Evolutionary conservation across 805 yeast species (phyloP).

Genomic region (Starmerella sirachaensis): DNA sequence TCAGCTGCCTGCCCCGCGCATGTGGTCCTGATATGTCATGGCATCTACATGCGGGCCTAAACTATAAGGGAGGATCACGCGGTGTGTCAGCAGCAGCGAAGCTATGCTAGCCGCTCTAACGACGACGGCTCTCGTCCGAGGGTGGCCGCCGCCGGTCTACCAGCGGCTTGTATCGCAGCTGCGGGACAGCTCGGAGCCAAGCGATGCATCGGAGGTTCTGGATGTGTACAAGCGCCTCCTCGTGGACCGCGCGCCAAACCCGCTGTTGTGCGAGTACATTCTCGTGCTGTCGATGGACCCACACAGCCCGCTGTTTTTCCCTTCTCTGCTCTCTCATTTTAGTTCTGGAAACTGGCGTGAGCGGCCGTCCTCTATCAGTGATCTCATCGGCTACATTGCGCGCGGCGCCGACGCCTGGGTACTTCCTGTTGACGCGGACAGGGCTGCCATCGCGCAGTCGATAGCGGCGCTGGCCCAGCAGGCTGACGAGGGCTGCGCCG

Average conservation of each 20-base stretch:
- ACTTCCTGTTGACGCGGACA: conserved; percentile 5
- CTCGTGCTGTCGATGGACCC: conserved; percentile 20
- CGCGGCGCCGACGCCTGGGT: conserved; percentile 13
- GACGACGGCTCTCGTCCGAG: conserved; percentile 20
- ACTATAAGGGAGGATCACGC: no score
- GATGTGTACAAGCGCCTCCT: conserved; percentile 6
- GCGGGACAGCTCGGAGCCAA: conserved; percentile 20
- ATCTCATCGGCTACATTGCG: conserved; percentile 17
- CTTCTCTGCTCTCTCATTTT: conserved; percentile 11
- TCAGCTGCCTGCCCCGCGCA: no score
- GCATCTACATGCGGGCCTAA: no score
- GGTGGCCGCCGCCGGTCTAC: conserved; percentile 23
- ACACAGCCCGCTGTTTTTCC: conserved; percentile 20
- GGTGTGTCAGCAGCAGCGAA: no score
- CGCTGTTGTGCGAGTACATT: conserved; percentile 26
- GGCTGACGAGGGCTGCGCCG: conserved; percentile 16
- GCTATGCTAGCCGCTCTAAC: conserved; percentile 18
- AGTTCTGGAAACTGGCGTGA: conserved; percentile 2
- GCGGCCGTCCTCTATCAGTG: conserved; percentile 2
- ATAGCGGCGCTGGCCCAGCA: conserved; percentile 9
- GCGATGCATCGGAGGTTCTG: conserved; percentile 3
- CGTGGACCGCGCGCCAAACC: conserved; percentile 13
- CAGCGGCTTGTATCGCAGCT: conserved; percentile 25
- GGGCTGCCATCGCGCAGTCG: background rate
- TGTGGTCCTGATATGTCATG: no score